These are phyloP conservation scores for Pythium utonaiense DNA, from an alignment of 352 stramenopile genomes.

Conservation along the genomic window DNA sequence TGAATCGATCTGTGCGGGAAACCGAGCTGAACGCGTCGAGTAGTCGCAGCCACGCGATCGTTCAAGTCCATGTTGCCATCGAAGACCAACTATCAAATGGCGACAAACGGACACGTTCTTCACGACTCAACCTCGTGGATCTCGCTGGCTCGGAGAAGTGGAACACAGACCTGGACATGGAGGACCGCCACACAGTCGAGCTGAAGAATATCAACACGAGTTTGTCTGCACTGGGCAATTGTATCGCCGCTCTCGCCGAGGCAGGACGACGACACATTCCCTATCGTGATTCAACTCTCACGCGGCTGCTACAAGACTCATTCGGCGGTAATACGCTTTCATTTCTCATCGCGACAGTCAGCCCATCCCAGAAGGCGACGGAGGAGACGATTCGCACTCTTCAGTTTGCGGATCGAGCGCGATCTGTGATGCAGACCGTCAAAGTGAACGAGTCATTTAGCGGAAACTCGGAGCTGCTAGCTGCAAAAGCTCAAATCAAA, in stretches of 20 bases:
- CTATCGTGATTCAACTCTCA: slow-evolving; percentile 88
- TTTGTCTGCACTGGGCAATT: slow-evolving; percentile 88
- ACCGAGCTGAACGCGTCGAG: slow-evolving; percentile 87
- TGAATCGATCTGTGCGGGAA: slow-evolving; percentile 67
- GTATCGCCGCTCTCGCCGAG: slow-evolving; percentile 84
- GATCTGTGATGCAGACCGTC: slow-evolving; percentile 70
- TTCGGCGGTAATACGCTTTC: slow-evolving; percentile 72
- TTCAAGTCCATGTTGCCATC: slow-evolving; percentile 80
- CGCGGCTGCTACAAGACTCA: slow-evolving; percentile 82
- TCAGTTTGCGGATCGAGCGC: slow-evolving; percentile 71
- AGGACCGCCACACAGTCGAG: slow-evolving; percentile 67
- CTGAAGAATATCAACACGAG: slow-evolving; percentile 91
- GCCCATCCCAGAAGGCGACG: slow-evolving; percentile 29
- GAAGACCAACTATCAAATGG: slow-evolving; percentile 30
- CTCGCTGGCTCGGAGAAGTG: slow-evolving; percentile 80
- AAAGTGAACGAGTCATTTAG: slow-evolving; percentile 62
- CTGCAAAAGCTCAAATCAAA: slow-evolving; percentile 57
- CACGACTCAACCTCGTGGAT: slow-evolving; percentile 75
- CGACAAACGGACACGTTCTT: slow-evolving; percentile 38
- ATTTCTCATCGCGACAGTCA: slow-evolving; percentile 71
- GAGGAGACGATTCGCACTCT: slow-evolving; percentile 79
- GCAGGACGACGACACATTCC: slow-evolving; percentile 86
- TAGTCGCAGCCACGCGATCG: slow-evolving; percentile 89
- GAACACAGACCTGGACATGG: slow-evolving; percentile 76
- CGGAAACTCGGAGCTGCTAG: slow-evolving; percentile 46